Evolutionary conservation across 2,329 filamentous ascomycete genomes (phyloP), one percentile per base, ranked within the genome.

Genomic region (Setomelanomma holmii): DNA sequence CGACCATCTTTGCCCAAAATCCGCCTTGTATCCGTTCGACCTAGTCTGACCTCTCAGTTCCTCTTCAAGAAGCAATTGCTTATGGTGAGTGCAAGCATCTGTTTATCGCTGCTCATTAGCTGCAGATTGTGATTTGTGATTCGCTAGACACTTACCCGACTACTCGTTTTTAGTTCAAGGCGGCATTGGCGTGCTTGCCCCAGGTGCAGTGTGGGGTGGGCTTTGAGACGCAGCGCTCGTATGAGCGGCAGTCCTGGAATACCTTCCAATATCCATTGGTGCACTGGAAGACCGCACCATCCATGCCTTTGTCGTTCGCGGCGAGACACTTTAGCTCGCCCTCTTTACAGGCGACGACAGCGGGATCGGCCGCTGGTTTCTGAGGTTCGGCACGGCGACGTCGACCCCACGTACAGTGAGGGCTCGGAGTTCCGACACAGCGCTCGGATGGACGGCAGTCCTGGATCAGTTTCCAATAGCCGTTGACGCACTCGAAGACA

Each of bases 401-500:
- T 16, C 16, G 12, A 7, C 24, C 22, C 38, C 24, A 27, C 4
- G 39, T 22, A 20, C 24, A 35, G 39, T 23, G 36, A 23, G 40
- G 44, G 20, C 12, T 17, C 3, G 41, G 51, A 4, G 16, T 12
- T 10, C 27, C 27, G 14, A 48, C 22, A 45, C 52, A 55, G 14
- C 39, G 42, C 43, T 55, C 52, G 12, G 3, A 50, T 2, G 23
- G 7, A 0, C 14, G 11, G 24, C 52, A 55, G 6, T 47, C 42
- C 27, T 35, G 34, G 14, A 40, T 30, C 2, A 43, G 21, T 8
- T 34, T 47, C 53, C 49, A 56, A n/a, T 30, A n/a, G 2, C 49
- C 49, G 11, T 53, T 23, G 5, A 34, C 35, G 23, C 53, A 56
- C 12, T 21, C 24, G 38, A 40, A 56, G 7, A 56, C 49, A 2